Percentiles rank a stretch among this genome's conserved stretches.
Conservation (phyloP, 2,329 filamentous ascomycete genomes). For the Ceratocystis eucalypticola region DNA sequence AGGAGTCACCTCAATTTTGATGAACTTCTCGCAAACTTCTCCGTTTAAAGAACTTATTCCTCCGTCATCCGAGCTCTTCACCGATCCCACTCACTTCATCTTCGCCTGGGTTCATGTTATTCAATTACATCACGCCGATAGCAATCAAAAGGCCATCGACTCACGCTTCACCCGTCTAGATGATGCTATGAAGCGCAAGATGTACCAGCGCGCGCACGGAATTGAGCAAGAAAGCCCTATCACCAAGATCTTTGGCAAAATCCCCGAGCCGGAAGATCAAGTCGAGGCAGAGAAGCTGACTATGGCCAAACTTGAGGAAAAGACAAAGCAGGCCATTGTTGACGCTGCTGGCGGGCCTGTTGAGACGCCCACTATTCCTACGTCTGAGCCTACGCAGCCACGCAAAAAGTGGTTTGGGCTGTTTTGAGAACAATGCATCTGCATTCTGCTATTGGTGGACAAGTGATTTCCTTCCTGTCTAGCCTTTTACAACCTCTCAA, state of each 20-base stretch:
- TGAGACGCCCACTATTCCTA: neutral
- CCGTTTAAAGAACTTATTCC: slow-evolving; percentile 71
- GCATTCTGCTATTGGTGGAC: neutral
- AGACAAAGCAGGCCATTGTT: slow-evolving; percentile 18
- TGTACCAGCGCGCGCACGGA: slow-evolving; percentile 77
- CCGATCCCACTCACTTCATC: slow-evolving; percentile 55
- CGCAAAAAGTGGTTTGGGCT: slow-evolving; percentile 19
- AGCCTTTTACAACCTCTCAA: neutral
- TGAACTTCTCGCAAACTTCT: slow-evolving; percentile 67
- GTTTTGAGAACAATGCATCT: slow-evolving; percentile 6
- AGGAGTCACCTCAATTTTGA: slow-evolving; percentile 57
- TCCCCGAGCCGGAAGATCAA: slow-evolving; percentile 28
- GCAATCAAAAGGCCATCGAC: slow-evolving; percentile 53
- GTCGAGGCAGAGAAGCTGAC: slow-evolving; percentile 26
- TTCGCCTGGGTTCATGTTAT: slow-evolving; percentile 57
- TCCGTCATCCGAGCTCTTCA: slow-evolving; percentile 50
- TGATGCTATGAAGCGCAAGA: slow-evolving; percentile 73
- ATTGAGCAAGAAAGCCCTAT: slow-evolving; percentile 51
- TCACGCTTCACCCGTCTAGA: slow-evolving; percentile 61
- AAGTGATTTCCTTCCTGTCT: neutral
- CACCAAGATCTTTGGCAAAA: slow-evolving; percentile 31
- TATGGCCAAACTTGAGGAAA: slow-evolving; percentile 4
- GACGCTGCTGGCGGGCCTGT: slow-evolving; percentile 9
- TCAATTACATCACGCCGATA: slow-evolving; percentile 60
- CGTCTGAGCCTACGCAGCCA: neutral